Conservation (phyloP, 148 eudicot species). For the Hydrangea macrophylla region DNA sequence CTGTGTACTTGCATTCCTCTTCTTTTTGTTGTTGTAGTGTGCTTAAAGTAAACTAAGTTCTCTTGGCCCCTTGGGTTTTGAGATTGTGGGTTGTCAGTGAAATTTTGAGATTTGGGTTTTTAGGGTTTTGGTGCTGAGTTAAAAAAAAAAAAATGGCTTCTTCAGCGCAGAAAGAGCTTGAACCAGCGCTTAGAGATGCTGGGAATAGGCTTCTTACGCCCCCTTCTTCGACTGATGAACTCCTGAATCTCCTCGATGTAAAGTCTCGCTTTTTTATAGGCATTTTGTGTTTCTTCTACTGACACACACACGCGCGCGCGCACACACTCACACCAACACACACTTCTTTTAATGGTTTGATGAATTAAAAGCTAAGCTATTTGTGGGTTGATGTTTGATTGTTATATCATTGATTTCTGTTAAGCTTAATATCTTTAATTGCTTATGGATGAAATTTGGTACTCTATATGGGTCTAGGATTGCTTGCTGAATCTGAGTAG, state of each 20-base stretch:
- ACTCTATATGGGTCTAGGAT: not conserved
- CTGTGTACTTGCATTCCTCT: no score
- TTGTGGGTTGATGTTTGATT: constrained; percentile 6
- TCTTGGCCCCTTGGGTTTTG: no score
- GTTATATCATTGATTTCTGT: not conserved
- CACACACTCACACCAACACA: not conserved
- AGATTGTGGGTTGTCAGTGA: no score
- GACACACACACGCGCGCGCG: no score
- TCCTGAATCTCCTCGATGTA: constrained; percentile 39
- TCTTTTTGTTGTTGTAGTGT: no score
- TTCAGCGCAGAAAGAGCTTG: no score
- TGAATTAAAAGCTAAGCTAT: not conserved
- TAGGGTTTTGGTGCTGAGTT: no score
- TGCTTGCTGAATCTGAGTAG: no score
- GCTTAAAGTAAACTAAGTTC: no score
- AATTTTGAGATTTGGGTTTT: no score
- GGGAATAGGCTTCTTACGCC: constrained; percentile 26
- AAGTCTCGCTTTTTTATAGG: not conserved
- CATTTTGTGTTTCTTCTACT: not conserved
- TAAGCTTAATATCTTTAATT: not conserved
- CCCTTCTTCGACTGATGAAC: constrained; percentile 24
- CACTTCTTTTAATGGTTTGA: not conserved
- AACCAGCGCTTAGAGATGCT: no score
- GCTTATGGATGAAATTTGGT: not conserved
- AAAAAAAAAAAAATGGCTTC: no score